A percentile compares a stretch with the other conserved stretches of the same genome.
These are phyloP conservation scores for Penicillium verhagenii DNA, from an alignment of 495 filamentous ascomycete genomes.

Conservation along the genomic window DNA sequence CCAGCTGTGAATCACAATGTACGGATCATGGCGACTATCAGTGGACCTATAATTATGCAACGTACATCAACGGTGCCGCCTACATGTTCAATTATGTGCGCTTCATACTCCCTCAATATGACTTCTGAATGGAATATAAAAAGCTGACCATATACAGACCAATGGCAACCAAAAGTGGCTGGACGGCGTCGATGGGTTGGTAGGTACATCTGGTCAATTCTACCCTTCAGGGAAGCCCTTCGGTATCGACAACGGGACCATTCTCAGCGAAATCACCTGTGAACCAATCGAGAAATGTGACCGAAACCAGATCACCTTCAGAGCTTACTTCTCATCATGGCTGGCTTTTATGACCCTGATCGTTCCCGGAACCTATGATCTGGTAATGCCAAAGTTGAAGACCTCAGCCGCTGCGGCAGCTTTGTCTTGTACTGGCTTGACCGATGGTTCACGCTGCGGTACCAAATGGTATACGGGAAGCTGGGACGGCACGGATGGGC, in stretches of 20 bases:
- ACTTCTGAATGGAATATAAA: not conserved
- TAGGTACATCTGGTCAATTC: slow-evolving; percentile 43
- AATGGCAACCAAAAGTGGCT: slow-evolving; percentile 54
- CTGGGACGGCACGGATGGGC: slow-evolving; percentile 48
- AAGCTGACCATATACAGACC: slow-evolving; percentile 29
- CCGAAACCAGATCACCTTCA: slow-evolving; percentile 70
- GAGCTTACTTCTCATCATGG: slow-evolving; percentile 72
- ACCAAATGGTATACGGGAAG: slow-evolving; percentile 47
- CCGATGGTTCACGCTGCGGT: slow-evolving; percentile 49
- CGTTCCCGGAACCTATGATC: slow-evolving; percentile 58
- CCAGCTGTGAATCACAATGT: slow-evolving; percentile 57
- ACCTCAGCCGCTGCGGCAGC: slow-evolving; percentile 65
- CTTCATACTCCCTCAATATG: not conserved
- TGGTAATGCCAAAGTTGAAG: slow-evolving; percentile 56
- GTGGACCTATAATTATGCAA: slow-evolving; percentile 76
- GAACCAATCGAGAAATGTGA: slow-evolving; percentile 65
- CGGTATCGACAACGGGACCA: slow-evolving; percentile 39
- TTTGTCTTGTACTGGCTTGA: slow-evolving; percentile 53
- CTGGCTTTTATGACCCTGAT: slow-evolving; percentile 64
- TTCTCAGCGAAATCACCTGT: slow-evolving; percentile 70
- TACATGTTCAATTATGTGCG: slow-evolving; percentile 73
- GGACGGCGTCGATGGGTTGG: slow-evolving; percentile 52
- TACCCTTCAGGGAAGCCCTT: slow-evolving; percentile 54
- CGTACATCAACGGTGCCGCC: slow-evolving; percentile 69
- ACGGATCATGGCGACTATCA: slow-evolving; percentile 59